Evolutionary conservation across 257 asterid genomes (phyloP).

Genomic region (Solanum gandarillasii): DNA sequence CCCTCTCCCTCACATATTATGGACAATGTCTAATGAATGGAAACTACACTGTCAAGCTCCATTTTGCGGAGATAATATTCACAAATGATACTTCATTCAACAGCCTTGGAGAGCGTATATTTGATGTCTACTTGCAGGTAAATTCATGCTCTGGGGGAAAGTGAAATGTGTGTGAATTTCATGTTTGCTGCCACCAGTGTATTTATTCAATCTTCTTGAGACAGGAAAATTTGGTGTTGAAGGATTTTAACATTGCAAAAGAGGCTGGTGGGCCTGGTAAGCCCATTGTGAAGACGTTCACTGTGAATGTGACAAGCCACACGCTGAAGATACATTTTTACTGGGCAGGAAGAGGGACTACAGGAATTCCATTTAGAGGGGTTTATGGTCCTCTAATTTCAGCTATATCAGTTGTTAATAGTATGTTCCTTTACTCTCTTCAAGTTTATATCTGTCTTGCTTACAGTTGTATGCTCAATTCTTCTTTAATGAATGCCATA

Average conservation of each 20-base stretch:
- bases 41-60: slow-evolving; percentile 75
- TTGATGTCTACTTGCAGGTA: slow-evolving; percentile 92
- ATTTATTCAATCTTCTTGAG: background rate
- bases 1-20: slow-evolving; percentile 83
- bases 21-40: slow-evolving; percentile 77
- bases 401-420: slow-evolving; percentile 78
- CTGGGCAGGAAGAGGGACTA: slow-evolving; percentile 92
- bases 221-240: slow-evolving; percentile 43
- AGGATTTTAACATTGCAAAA: slow-evolving; percentile 66
- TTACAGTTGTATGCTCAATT: background rate
- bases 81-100: slow-evolving; percentile 55
- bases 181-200: background rate
- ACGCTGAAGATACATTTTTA: slow-evolving; percentile 72
- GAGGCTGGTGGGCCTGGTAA: slow-evolving; percentile 76
- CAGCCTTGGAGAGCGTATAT: slow-evolving; percentile 74
- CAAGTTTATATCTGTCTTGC: background rate
- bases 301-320: slow-evolving; percentile 33
- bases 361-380: slow-evolving; percentile 81
- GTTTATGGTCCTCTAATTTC: slow-evolving; percentile 82
- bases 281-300: slow-evolving; percentile 48
- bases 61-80: slow-evolving; percentile 71
- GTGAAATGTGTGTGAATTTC: background rate
- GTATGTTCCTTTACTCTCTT: slow-evolving; percentile 29
- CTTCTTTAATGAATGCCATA: background rate
- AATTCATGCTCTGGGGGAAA: background rate